Evolutionary conservation across 1,139 yeast species (phyloP), one percentile per base, ranked within the genome.

Genomic region (Hansenula lynferdii): DNA sequence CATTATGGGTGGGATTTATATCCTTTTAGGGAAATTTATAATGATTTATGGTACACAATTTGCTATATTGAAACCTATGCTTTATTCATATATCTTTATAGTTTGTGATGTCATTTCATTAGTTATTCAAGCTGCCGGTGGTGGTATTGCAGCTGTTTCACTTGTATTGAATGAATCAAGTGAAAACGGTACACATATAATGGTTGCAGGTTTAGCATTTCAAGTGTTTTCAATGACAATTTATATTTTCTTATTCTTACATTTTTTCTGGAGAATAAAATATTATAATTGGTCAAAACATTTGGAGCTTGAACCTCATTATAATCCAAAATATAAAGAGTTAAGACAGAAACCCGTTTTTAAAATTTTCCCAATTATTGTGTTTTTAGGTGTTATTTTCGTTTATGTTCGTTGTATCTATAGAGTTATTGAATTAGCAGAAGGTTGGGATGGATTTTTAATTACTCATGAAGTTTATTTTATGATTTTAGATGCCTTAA

Each of bases 1-100:
- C 58, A 70, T 85, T 39, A 85, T 86, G 89, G 97, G 85, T 5
- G 96, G 95, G 6, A 69, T 89, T 8, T 89, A 89, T 61, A 85
- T 77, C 53, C 63, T 82, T 37, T 69, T 87, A 51, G 94, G 89
- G 5, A 87, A 85, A 58, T 51, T 84, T 45, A 77, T 84, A 33
- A 77, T 83, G 38, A 66, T 85, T 8, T 84, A 77, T 57, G 95
- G 95, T 7, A 65, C 75, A 36, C 59, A 69, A 31, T 80, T 65
- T 51, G 77, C 94, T 1, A 54, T 73, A 0, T 59, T 89, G 42
- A 75, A 72, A 48, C 96, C 97, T 4, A 77, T 84, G 78, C 71
- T 75, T 59, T 89, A 87, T 58, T 74, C 89, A 0, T 76, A 79
- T 50, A 66, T 83, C 23, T 85, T 85, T 56, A 77, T 85, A 29